Conservation (phyloP, 225 moss, liverwort and hornwort species). For the Neckera pumila region DNA sequence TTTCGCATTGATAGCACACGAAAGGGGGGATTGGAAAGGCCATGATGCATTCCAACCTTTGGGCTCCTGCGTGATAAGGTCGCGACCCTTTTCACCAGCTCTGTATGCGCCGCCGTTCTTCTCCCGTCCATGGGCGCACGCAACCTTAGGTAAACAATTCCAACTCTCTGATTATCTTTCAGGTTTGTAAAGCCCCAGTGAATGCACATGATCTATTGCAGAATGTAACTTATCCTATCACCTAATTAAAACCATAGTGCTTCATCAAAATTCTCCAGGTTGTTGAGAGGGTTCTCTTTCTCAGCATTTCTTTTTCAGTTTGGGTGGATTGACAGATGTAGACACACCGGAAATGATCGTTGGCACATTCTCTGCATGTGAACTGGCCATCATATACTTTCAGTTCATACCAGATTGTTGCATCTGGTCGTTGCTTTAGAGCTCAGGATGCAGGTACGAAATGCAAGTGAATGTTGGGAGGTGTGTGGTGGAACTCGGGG, state of each 20-base stretch:
- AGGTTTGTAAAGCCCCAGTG: background rate
- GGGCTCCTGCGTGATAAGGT: constrained; percentile 30
- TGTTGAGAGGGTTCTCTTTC: background rate
- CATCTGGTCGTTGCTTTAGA: background rate
- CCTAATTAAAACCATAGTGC: background rate
- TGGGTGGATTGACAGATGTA: background rate
- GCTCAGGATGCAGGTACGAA: background rate
- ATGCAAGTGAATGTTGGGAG: background rate
- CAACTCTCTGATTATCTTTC: constrained; percentile 1
- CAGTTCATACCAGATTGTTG: constrained; percentile 10
- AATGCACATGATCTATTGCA: background rate
- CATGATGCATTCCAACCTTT: constrained; percentile 30
- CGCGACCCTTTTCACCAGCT: constrained; percentile 21
- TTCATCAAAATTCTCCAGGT: background rate
- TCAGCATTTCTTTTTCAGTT: background rate
- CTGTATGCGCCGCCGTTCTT: constrained; percentile 13
- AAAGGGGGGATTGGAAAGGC: constrained; percentile 23
- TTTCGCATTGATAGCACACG: background rate
- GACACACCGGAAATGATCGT: constrained; percentile 7
- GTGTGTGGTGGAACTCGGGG: background rate
- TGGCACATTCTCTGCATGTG: constrained; percentile 16
- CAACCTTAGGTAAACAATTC: background rate
- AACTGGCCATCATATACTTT: constrained; percentile 7
- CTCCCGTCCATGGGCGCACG: background rate
- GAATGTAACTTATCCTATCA: background rate